Conservation (phyloP, 2,329 filamentous ascomycete species). For the Karstenula rhodostoma region DNA sequence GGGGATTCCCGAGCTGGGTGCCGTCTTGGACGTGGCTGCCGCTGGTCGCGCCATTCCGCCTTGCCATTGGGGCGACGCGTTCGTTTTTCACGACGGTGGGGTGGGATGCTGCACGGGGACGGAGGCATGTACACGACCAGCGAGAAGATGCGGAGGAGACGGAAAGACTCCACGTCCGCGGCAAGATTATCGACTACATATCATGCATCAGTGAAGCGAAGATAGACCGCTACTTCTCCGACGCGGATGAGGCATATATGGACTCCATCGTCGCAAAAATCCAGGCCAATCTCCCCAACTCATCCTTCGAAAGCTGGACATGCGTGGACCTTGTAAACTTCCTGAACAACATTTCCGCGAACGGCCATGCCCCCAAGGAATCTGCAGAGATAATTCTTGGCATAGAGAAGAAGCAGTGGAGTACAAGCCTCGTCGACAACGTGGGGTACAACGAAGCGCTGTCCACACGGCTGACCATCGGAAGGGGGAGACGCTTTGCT, state of each 20-base stretch:
- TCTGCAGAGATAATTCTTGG: slow-evolving; percentile 22
- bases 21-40: slow-evolving; percentile 40
- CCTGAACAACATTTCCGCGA: slow-evolving; percentile 16
- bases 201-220: slow-evolving; percentile 16
- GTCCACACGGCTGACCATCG: slow-evolving; percentile 19
- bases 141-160: slow-evolving; percentile 9
- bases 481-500: slow-evolving; percentile 21
- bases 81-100: slow-evolving; percentile 1
- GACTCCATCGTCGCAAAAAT: slow-evolving; percentile 13
- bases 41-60: slow-evolving; percentile 19
- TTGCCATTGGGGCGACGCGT: slow-evolving; percentile 17
- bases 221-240: slow-evolving; percentile 11
- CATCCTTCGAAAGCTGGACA: slow-evolving; percentile 18
- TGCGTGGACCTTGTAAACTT: slow-evolving; percentile 20
- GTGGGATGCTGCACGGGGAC: slow-evolving; percentile 23
- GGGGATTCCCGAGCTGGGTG: slow-evolving; percentile 41
- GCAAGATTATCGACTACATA: slow-evolving; percentile 23
- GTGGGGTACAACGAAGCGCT: slow-evolving; percentile 15
- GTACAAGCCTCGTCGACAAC: slow-evolving; percentile 2
- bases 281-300: slow-evolving; percentile 13
- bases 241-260: slow-evolving; percentile 17
- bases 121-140: slow-evolving; percentile 17
- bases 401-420: slow-evolving; percentile 4
- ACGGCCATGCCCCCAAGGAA: slow-evolving; percentile 16
- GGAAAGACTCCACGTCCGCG: slow-evolving; percentile 20